Evolutionary conservation across 805 yeast species (phyloP).

Genomic region (Metschnikowia baotianmanensis): DNA sequence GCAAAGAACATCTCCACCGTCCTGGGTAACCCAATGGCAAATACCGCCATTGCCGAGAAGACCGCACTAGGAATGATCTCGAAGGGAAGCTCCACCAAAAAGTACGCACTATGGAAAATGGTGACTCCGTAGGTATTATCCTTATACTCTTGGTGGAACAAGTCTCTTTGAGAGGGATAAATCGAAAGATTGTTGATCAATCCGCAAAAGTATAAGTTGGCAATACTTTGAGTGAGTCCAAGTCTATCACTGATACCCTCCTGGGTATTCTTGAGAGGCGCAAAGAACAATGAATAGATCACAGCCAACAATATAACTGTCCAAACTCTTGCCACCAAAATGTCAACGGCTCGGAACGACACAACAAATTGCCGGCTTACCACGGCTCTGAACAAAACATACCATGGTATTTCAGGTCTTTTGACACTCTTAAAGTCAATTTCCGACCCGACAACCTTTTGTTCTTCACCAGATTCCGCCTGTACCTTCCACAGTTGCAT

Average conservation of each 20-base stretch:
- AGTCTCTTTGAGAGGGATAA: conserved; percentile 69
- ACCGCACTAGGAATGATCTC: conserved; percentile 59
- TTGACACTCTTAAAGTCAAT: conserved; percentile 30
- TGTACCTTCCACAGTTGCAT: conserved; percentile 26
- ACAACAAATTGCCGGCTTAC: conserved; percentile 34
- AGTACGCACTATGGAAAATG: conserved; percentile 61
- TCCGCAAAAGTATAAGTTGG: conserved; percentile 74
- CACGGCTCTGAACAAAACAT: conserved; percentile 29
- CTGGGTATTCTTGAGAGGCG: conserved; percentile 35
- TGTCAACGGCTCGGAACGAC: conserved; percentile 45
- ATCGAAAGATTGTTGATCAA: conserved; percentile 74
- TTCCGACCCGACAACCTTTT: conserved; percentile 25
- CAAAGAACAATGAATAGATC: conserved; percentile 63
- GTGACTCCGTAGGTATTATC: conserved; percentile 67
- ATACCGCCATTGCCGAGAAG: conserved; percentile 59
- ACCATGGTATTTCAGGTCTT: conserved; percentile 25
- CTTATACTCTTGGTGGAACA: conserved; percentile 74
- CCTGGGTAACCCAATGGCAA: conserved; percentile 73
- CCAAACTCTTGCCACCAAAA: conserved; percentile 59
- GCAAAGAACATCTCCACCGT: conserved; percentile 66
- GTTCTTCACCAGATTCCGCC: not conserved
- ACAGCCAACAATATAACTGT: conserved; percentile 66
- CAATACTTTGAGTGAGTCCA: conserved; percentile 72
- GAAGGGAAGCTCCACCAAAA: conserved; percentile 63
- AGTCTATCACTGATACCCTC: conserved; percentile 64